Evolutionary conservation across 352 stramenopile genomes (phyloP), one percentile per base, ranked within the genome.

Genomic region (Globisporangium splendens): DNA sequence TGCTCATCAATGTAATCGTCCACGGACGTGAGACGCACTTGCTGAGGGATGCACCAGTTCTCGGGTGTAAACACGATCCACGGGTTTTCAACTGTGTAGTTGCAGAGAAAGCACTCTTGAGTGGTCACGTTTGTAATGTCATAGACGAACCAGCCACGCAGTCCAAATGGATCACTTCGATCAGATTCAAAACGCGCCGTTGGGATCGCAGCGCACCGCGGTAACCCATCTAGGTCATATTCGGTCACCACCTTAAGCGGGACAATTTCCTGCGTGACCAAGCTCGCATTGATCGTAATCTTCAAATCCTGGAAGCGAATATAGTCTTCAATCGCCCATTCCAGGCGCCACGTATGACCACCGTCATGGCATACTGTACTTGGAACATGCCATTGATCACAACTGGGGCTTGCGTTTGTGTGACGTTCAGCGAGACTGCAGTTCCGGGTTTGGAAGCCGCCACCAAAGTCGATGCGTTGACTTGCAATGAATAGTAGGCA

Each of bases 41-140:
- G 61, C 47, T 93, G 79, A 0, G 79, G 75, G 14, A 75, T 7
- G 54, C 79, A 93, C 83, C 83, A 93, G 46, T 91, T 81, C 47
- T 74, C 67, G 0, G 77, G 77, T 0, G 78, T 79, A 69, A 90
- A 90, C 13, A 90, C 75, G 33, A 89, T 73, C 73, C 79, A 87
- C n/a, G 83, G 83, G 33, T 83, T 86, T 33, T 70, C 41, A 1
- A 93, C 72, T 0, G 83, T 93, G 47, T 77, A 87, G 49, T 93
- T 93, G 54, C 83, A 93, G 7, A 93, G 59, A 22, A 84, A 89
- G 1, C 80, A 73, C 47, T 93, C 80, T n/a, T 90, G 80, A 12
- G 65, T 68, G 1, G 82, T 82, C 15, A 72, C 71, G 18, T 80
- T 86, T 0, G 70, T 72, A 31, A 93, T 65, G 44, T 80, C 79